Evolutionary conservation across 768 basidiomycete species (phyloP), one percentile per base, ranked within the genome.

Genomic region (Cystofilobasidium bisporidii): DNA sequence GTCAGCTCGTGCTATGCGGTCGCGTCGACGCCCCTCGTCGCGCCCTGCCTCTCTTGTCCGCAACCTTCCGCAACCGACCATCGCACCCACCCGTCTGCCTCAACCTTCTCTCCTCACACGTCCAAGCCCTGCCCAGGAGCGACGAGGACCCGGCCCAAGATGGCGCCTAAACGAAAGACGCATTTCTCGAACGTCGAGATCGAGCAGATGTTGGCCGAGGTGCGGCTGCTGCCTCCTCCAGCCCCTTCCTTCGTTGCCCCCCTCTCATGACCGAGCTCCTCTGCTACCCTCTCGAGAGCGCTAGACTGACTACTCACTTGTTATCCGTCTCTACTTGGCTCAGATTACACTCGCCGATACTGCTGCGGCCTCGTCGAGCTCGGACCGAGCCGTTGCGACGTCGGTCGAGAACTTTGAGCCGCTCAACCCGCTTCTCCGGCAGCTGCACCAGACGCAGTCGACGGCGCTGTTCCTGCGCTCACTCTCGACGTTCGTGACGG

Each of bases 351-450:
- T 66, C 22, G 65, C 65, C 22, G 65, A 66, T 18, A 48, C 65
- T 17, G 33, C 45, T 2, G 30, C 58, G 20, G 36, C 63, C 17
- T 57, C 67, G 1, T 63, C 43, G 17, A 43, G 36, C 18, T 68
- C 67, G 8, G 41, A 61, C 10, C 58, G 58, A 0, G 60, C 66
- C 11, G 48, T 63, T 30, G 40, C 67, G 3, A 58, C 61, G 6
- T 48, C 48, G 1, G 55, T 57, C 30, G 93, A 96, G 79, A 97
- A 96, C 76, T 83, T 96, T 45, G 93, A 97, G 79, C 90, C 94
- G 72, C 85, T 97, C 18, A 92, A 89, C 30, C 93, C 93, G 38
- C 85, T 97, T 41, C 91, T 97, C 77, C 92, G 91, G 77, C 89
- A 91, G 71, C 89, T 96, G 71, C 87, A 93, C 78, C 83, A 85